Evolutionary conservation across 1,139 yeast species (phyloP), one percentile per base, ranked within the genome.

Genomic region (Suhomyces anneliseae): DNA sequence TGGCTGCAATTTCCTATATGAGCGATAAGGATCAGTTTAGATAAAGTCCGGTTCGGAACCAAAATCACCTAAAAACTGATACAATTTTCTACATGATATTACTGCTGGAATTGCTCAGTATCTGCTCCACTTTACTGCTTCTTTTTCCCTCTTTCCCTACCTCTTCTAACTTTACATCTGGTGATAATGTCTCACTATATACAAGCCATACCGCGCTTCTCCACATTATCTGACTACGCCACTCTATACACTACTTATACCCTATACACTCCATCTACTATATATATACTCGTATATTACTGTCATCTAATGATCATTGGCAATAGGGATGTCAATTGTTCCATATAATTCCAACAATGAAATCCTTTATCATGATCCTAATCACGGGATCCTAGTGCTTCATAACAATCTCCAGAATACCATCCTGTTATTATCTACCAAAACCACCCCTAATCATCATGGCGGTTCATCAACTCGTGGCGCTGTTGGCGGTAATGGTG

Each of bases 401-500:
- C 79, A 76, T 52, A 72, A 78, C 54, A 65, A 69, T 41, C 62
- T 61, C 39, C 67, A 73, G 4, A 73, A 77, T 36, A 67, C 75
- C 11, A 61, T 78, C 34, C 74, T 71, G 54, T 54, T 76, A 39
- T 54, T 68, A 10, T 55, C 67, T 7, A 58, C 63, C 29, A 41
- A 38, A n/a, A 41, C 19, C 12, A 9, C 37, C 27, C 11, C 36
- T 10, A 29, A 29, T 6, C 32, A 29, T 29, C 32, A 19, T 29
- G 32, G 32, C 32, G 7, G 6, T 19, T 11, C 32, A 29, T 19
- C 11, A 26, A 19, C 29, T 36, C 38, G n/a, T 9, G 36, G 15
- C 11, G 15, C n/a, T 12, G 36, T 15, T 11, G 9, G 10, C 12
- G 9, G 10, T 19, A 34, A 39, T 29, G 24, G 31, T 14, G 34